A percentile compares a stretch with the other conserved stretches of the same genome.
Conservation (phyloP, 1,139 yeast genomes). For the Geotrichum bryndzae region DNA sequence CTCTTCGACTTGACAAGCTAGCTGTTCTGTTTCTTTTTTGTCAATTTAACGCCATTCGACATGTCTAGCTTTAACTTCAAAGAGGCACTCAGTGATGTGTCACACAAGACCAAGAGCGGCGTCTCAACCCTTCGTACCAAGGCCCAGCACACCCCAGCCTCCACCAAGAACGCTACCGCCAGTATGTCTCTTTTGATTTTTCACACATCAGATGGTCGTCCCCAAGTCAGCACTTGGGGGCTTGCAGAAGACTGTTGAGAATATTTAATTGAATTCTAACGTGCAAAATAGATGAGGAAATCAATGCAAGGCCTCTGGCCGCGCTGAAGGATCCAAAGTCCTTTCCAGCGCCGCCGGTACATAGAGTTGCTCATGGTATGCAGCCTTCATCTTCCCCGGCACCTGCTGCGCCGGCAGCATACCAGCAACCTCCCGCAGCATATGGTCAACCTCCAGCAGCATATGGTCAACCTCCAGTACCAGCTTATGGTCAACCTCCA, state of each 20-base stretch:
- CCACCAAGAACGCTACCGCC: slow-evolving; percentile 11
- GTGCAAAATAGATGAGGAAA: slow-evolving; percentile 7
- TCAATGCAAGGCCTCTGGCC: slow-evolving; percentile 33
- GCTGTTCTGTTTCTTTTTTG: neutral
- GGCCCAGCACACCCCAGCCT: slow-evolving; percentile 14
- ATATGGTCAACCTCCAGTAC: slow-evolving; percentile 4
- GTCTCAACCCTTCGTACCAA: slow-evolving; percentile 6
- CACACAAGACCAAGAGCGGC: slow-evolving; percentile 12
- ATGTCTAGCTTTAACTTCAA: slow-evolving; percentile 14
- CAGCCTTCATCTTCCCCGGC: slow-evolving; percentile 20
- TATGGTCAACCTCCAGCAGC: slow-evolving; percentile 3
- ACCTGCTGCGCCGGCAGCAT: slow-evolving; percentile 4
- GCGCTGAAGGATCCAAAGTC: slow-evolving; percentile 38
- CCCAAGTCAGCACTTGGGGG: too few relatives aligned
- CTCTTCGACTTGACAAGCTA: neutral
- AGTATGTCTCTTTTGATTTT: neutral
- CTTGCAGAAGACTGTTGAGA: too few relatives aligned
- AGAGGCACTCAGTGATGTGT: slow-evolving; percentile 13
- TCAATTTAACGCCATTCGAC: neutral
- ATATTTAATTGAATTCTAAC: neutral
- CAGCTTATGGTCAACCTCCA: slow-evolving; percentile 5
- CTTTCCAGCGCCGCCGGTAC: slow-evolving; percentile 54
- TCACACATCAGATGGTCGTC: neutral
- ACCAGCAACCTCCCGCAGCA: slow-evolving; percentile 10
- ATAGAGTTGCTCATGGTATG: slow-evolving; percentile 33